Conservation (phyloP, 768 basidiomycete species). For the Porphyrellus cyaneotinctus region DNA sequence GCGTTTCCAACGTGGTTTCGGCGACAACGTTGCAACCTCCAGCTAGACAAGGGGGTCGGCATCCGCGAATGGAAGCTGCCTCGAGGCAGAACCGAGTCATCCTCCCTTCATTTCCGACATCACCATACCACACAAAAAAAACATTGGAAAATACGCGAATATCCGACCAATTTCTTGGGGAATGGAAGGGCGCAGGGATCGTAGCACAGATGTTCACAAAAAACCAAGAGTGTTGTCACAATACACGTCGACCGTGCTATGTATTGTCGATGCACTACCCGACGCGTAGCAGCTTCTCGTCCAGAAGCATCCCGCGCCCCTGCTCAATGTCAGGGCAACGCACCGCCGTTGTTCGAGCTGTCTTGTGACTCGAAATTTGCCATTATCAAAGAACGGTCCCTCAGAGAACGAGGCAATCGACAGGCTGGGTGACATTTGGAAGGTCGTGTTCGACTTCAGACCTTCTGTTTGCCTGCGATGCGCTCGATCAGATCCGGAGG, state of each 20-base stretch:
- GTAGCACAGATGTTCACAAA: no score
- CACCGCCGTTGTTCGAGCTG: conserved; percentile 43
- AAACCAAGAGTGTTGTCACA: no score
- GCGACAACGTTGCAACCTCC: conserved; percentile 36
- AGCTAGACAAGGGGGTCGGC: conserved; percentile 25
- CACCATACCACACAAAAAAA: not conserved
- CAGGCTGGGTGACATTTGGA: conserved; percentile 56
- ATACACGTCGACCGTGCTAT: no score
- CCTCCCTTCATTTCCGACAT: conserved; percentile 4
- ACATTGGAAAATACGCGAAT: not conserved
- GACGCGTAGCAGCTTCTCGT: conserved; percentile 43
- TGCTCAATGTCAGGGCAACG: conserved; percentile 42
- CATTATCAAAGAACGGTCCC: conserved; percentile 50
- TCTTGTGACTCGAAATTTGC: conserved; percentile 50
- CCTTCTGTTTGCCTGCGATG: conserved; percentile 52
- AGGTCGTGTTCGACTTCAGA: conserved; percentile 54
- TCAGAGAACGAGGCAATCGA: conserved; percentile 54
- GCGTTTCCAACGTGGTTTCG: conserved; percentile 64
- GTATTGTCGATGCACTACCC: no score
- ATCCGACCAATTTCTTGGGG: not conserved
- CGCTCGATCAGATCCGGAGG: conserved; percentile 44
- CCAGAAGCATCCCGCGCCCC: conserved; percentile 45
- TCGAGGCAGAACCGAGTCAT: conserved; percentile 30
- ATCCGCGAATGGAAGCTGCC: conserved; percentile 52
- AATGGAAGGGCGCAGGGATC: not conserved